Conservation (phyloP, 257 asterid genomes). For the Parsonsia alboflavescens region DNA sequence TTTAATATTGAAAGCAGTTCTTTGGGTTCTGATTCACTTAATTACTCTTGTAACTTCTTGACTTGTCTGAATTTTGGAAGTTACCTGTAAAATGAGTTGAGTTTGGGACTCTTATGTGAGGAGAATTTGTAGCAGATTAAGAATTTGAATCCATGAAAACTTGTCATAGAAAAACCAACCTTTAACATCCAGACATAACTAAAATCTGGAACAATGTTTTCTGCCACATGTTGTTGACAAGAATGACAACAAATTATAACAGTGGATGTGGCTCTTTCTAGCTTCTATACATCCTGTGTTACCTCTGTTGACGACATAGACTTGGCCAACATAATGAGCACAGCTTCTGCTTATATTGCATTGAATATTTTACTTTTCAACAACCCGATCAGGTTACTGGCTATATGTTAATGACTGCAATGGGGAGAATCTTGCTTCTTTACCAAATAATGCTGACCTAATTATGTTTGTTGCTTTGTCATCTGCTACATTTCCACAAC, state of each 20-base stretch:
- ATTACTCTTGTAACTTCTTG: conserved; percentile 2
- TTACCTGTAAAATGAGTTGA: background rate
- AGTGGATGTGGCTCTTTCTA: background rate
- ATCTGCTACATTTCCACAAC: background rate
- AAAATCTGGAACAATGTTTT: background rate
- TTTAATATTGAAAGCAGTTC: background rate
- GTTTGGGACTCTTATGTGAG: background rate
- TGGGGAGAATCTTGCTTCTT: background rate
- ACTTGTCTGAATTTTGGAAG: background rate
- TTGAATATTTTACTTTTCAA: background rate
- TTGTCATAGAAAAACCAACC: background rate
- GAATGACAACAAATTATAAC: background rate
- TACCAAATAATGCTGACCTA: background rate
- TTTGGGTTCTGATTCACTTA: background rate
- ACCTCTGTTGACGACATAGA: background rate
- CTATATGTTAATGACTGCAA: background rate
- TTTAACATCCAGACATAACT: background rate
- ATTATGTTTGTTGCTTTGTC: background rate
- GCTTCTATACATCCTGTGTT: background rate
- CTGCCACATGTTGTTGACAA: background rate
- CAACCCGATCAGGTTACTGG: background rate
- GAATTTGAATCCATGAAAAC: conserved; percentile 1
- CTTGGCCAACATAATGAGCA: background rate
- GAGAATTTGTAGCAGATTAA: background rate
- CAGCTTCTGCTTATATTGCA: background rate